These are phyloP conservation scores for Diplodia intermedia DNA, from an alignment of 2,329 filamentous ascomycete genomes.

Conservation along the genomic window DNA sequence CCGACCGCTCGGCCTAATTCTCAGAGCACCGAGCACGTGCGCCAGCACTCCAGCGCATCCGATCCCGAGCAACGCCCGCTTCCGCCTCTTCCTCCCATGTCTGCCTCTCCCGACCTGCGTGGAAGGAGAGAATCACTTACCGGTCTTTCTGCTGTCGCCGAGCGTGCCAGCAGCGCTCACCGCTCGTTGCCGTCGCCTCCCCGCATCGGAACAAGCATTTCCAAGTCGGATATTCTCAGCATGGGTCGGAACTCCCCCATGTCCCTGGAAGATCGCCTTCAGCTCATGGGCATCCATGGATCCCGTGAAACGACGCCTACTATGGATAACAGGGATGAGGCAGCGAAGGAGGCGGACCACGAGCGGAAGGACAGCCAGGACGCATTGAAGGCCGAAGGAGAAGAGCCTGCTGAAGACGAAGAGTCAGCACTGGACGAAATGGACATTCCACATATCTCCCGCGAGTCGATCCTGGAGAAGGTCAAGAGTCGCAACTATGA, in stretches of 20 bases:
- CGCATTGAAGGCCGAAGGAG: conserved; percentile 47
- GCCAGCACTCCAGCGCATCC: conserved; percentile 76
- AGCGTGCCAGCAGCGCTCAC: conserved; percentile 71
- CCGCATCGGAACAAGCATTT: conserved; percentile 64
- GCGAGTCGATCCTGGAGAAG: conserved; percentile 90
- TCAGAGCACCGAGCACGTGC: conserved; percentile 40
- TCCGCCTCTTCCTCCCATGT: conserved; percentile 78
- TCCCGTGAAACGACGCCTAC: conserved; percentile 48
- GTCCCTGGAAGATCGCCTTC: conserved; percentile 83
- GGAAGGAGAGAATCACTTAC: conserved; percentile 64
- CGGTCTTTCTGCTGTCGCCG: conserved; percentile 73
- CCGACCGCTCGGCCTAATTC: conserved; percentile 12
- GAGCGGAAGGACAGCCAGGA: conserved; percentile 38
- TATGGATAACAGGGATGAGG: conserved; percentile 39
- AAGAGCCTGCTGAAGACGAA: conserved; percentile 48
- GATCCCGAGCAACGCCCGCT: conserved; percentile 84
- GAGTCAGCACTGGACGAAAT: conserved; percentile 58
- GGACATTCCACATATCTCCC: conserved; percentile 80
- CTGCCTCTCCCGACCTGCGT: conserved; percentile 60
- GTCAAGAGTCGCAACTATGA: conserved; percentile 72
- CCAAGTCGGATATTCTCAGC: conserved; percentile 78
- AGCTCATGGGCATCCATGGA: conserved; percentile 83
- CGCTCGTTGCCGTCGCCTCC: conserved; percentile 77
- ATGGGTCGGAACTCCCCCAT: conserved; percentile 73
- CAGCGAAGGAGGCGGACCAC: conserved; percentile 1